Base-by-base conservation (phyloP, 805 yeast species). In the Jamesozyma jinghongensis region DNA sequence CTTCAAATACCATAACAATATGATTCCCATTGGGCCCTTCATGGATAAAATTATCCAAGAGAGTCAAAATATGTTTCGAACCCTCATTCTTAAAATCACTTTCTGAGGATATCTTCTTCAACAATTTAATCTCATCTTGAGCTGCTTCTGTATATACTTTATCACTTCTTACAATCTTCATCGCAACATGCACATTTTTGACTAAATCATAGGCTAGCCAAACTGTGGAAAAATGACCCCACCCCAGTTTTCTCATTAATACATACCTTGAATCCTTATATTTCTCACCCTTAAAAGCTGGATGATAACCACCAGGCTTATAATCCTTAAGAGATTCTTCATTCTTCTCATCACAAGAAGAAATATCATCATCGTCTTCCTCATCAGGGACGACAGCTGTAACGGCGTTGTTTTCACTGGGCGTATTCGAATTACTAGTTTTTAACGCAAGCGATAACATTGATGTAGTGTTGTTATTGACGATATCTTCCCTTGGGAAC, bases 191-290 rank as follows among this genome's bases (percentile, higher is more conserved):
- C 36, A 74, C 66, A 44, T 74, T 70, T 41, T 69, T 66, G 12
- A 42, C 41, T 40, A 68, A 65, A 43, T 76, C 80, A 45, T 66
- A 72, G 4, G 96, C 97, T 22, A 85, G 68, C 97, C 96, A 88
- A 18, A 85, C 97, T 1, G 95, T 92, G 20, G 94, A 81, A 58
- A 92, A 92, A 63, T 92, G 97, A 28, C 99, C 99, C 99, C 99
- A 92, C 0, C 99, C 99, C 3, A 92, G 68, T 58, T 92, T 92
- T 45, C 97, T 75, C 25, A 85, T 88, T 37, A 92, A 63, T 1
- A 79, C 70, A 59, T 92, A 92, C 44, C 84, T 75, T 16, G 77
- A 77, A 41, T 82, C 69, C 52, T 85, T 83, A 62, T 81, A 90
- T 18, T 64, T 63, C 59, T 94, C 98, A 5, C 97, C 97, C 37